phyloP scores from a whole-genome alignment of 306 rosid genomes.

The Rosa lucieae region DNA sequence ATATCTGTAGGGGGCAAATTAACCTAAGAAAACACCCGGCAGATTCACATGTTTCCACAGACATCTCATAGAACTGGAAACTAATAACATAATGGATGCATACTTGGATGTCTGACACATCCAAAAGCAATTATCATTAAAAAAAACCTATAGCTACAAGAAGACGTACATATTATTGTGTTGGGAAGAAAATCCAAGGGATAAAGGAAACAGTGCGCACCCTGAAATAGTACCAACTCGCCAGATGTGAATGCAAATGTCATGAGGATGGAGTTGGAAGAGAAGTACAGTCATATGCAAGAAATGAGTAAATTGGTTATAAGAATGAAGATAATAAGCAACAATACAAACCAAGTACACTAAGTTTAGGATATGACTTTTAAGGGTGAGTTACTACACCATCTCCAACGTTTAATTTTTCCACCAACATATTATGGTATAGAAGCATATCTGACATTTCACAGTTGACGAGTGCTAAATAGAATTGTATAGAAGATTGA shows the following conservation, averaged over 20 bases:
- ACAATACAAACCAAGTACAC: background rate
- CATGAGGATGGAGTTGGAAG: background rate
- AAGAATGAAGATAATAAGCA: background rate
- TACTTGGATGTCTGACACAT: background rate
- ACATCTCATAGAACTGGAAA: background rate
- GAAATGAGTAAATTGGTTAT: background rate
- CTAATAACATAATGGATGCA: background rate
- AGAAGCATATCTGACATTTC: background rate
- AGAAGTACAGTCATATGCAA: background rate
- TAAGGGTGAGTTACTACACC: background rate
- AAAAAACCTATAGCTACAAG: background rate
- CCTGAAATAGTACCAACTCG: background rate
- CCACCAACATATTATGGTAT: background rate
- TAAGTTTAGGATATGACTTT: background rate
- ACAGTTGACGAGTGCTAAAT: background rate
- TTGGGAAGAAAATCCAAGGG: background rate
- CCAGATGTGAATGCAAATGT: background rate
- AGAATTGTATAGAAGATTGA: background rate
- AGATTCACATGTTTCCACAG: background rate
- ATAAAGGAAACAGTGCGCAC: background rate
- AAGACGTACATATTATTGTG: background rate
- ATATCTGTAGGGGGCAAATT: background rate
- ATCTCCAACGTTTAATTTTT: background rate
- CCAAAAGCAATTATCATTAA: background rate
- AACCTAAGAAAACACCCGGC: background rate